Evolutionary conservation across 2,329 filamentous ascomycete species (phyloP).

Genomic region (Colletotrichum truncatum): DNA sequence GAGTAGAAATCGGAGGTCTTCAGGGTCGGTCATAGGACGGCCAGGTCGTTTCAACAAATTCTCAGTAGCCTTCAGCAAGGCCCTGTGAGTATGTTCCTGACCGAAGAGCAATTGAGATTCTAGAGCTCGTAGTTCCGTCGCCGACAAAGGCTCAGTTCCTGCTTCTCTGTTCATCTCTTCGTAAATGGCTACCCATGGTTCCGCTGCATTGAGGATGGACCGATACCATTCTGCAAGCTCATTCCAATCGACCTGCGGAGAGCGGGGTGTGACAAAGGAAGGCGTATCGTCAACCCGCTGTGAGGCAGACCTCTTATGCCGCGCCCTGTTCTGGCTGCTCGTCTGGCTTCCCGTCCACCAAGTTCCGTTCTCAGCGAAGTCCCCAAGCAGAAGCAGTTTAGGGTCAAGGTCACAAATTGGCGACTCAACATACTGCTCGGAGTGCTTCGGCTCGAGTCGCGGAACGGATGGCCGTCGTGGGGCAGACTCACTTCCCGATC

Average conservation of each 20-base stretch:
- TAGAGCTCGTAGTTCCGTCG: conserved; percentile 50
- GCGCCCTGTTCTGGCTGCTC: conserved; percentile 52
- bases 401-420: conserved; percentile 73
- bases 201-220: conserved; percentile 72
- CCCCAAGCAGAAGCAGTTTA: conserved; percentile 77
- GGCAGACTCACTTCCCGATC: conserved; percentile 36
- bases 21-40: conserved; percentile 71
- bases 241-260: conserved; percentile 79
- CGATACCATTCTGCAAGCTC: conserved; percentile 79
- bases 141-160: conserved; percentile 39
- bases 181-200: conserved; percentile 71
- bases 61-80: conserved; percentile 81
- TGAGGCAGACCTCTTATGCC: conserved; percentile 43
- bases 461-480: conserved; percentile 43
- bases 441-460: conserved; percentile 42
- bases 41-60: conserved; percentile 82
- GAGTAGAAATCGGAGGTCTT: conserved; percentile 80
- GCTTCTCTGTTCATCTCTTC: conserved; percentile 54
- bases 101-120: conserved; percentile 62
- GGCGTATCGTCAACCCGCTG: conserved; percentile 42
- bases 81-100: conserved; percentile 74
- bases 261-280: conserved; percentile 63
- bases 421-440: conserved; percentile 47
- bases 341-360: conserved; percentile 83
- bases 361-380: conserved; percentile 81